These are phyloP conservation scores for Pisolithus albus DNA, from an alignment of 768 basidiomycete genomes.

Conservation along the genomic window DNA sequence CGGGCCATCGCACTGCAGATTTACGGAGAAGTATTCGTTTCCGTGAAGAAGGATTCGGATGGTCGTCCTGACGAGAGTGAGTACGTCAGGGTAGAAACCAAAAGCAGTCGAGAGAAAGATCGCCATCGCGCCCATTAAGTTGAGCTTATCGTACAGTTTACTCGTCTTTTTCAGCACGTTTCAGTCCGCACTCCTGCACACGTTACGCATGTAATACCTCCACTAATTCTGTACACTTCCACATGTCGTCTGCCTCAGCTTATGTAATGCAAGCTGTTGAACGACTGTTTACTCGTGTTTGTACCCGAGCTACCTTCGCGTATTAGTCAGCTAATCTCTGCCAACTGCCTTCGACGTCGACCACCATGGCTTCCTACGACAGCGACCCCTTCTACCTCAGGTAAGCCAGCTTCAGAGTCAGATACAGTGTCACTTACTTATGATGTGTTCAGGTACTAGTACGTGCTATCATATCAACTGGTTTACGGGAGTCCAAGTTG, in stretches of 20 bases:
- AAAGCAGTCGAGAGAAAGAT: conserved; percentile 47
- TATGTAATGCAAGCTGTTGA: too few relatives aligned
- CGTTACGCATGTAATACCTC: background rate
- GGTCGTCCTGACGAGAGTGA: conserved; percentile 55
- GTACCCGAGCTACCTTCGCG: too few relatives aligned
- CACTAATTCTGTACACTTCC: too few relatives aligned
- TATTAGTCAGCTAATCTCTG: too few relatives aligned
- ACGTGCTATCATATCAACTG: conserved; percentile 16
- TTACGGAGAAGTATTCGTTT: conserved; percentile 71
- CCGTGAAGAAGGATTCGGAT: conserved; percentile 57
- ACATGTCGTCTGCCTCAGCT: too few relatives aligned
- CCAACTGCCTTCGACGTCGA: conserved; percentile 7
- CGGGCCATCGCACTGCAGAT: conserved; percentile 81
- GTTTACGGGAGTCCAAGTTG: background rate
- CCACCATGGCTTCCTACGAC: conserved; percentile 33
- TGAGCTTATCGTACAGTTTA: too few relatives aligned
- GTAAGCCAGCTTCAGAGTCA: conserved; percentile 29
- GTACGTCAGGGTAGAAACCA: conserved; percentile 78
- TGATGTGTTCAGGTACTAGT: conserved; percentile 43
- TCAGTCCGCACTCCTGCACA: background rate
- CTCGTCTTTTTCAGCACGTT: background rate
- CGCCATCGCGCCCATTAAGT: conserved; percentile 20
- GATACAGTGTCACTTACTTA: conserved; percentile 6
- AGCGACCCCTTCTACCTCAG: conserved; percentile 79
- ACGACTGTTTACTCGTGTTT: too few relatives aligned